Percentiles rank a stretch among this genome's conserved stretches.
Conservation (phyloP, 139 green algal species). For the Chlorella sorokiniana region DNA sequence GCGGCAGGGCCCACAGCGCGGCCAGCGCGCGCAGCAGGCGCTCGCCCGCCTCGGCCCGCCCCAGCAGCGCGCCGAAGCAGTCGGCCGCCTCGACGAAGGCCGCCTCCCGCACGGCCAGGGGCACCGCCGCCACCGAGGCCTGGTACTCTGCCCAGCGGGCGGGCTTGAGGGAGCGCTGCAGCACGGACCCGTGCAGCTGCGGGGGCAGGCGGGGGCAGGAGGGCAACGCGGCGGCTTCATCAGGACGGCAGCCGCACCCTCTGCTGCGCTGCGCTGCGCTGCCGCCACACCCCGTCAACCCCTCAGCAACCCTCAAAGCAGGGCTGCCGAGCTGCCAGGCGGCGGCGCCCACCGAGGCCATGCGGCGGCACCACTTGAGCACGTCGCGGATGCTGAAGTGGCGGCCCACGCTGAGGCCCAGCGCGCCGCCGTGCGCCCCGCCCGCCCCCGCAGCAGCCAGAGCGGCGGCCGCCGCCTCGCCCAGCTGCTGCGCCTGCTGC, state of each 20-base stretch:
- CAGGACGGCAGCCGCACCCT: background rate
- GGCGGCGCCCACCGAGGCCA: slow-evolving; percentile 44
- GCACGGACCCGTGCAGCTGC: slow-evolving; percentile 28
- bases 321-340: background rate
- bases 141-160: background rate
- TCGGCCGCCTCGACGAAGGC: slow-evolving; percentile 64
- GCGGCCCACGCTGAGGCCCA: slow-evolving; percentile 57
- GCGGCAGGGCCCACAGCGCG: slow-evolving; percentile 62
- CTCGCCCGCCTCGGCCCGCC: slow-evolving; percentile 35
- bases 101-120: slow-evolving; percentile 55
- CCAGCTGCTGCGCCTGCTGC: slow-evolving; percentile 22
- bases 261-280: background rate
- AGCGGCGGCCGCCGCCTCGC: slow-evolving; percentile 38
- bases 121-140: slow-evolving; percentile 10
- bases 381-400: slow-evolving; percentile 82
- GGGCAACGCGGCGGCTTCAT: no score
- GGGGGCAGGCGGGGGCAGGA: background rate
- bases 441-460: slow-evolving; percentile 52
- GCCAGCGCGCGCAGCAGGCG: slow-evolving; percentile 60
- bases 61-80: slow-evolving; percentile 59
- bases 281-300: background rate
- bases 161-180: slow-evolving; percentile 26
- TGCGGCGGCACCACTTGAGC: slow-evolving; percentile 83
- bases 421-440: slow-evolving; percentile 47
- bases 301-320: background rate